Percentiles rank a stretch among this genome's conserved stretches.
These are phyloP conservation scores for Fusarium caatingaense DNA, from an alignment of 2,329 filamentous ascomycete species.

Conservation along the genomic window DNA sequence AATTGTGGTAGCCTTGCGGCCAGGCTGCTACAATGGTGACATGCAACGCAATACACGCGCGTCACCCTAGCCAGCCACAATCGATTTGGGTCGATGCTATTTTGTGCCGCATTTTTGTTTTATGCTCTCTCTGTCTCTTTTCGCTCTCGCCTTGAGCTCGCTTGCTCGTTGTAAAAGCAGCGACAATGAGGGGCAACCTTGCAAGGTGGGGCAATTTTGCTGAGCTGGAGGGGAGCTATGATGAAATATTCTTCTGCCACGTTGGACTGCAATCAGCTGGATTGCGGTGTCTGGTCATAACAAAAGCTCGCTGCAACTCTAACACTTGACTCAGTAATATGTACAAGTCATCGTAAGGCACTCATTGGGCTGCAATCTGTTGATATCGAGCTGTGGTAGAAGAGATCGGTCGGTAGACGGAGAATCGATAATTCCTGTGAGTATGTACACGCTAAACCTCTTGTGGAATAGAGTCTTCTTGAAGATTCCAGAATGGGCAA, in stretches of 20 bases:
- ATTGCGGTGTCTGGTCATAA: slow-evolving; percentile 10
- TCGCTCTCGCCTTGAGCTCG: slow-evolving; percentile 27
- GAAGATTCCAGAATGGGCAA: slow-evolving; percentile 58
- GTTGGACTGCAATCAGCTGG: slow-evolving; percentile 27
- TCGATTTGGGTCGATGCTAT: not conserved
- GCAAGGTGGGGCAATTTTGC: slow-evolving; percentile 64
- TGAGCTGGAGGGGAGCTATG: slow-evolving; percentile 44
- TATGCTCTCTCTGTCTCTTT: not conserved
- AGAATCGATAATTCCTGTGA: slow-evolving; percentile 35
- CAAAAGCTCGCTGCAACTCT: not conserved
- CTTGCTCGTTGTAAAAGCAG: slow-evolving; percentile 60
- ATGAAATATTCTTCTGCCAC: slow-evolving; percentile 45
- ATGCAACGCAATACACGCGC: slow-evolving; percentile 30
- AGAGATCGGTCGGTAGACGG: slow-evolving; percentile 12
- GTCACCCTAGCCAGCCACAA: slow-evolving; percentile 30
- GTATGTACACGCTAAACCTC: slow-evolving; percentile 41
- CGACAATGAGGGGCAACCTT: slow-evolving; percentile 69
- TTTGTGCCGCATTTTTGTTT: slow-evolving; percentile 9
- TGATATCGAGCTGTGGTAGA: slow-evolving; percentile 10
- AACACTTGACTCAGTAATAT: not conserved
- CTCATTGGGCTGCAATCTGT: slow-evolving; percentile 6
- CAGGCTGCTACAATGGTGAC: slow-evolving; percentile 33
- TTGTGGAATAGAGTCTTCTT: slow-evolving; percentile 49
- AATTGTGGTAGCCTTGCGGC: slow-evolving; percentile 37
- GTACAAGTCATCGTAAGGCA: slow-evolving; percentile 8